Evolutionary conservation across 768 basidiomycete species (phyloP).

Genomic region (Tricholoma sp.): DNA sequence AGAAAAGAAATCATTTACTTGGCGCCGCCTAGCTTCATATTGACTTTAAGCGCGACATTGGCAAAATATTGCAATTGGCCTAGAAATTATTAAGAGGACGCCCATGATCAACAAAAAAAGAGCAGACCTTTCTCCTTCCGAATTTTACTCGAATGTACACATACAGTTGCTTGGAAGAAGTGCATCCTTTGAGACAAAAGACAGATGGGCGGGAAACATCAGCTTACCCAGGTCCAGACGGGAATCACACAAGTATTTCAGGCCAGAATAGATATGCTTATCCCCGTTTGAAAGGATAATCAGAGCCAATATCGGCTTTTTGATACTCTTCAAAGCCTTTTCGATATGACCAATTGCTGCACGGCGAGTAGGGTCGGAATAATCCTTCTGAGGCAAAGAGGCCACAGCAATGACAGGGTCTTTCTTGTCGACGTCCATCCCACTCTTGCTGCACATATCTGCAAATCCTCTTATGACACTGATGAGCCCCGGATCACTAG

Average conservation of each 20-base stretch:
- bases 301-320: constrained; percentile 53
- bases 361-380: constrained; percentile 49
- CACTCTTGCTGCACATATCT: constrained; percentile 56
- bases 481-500: constrained; percentile 49
- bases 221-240: constrained; percentile 49
- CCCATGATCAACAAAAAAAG: constrained; percentile 24
- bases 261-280: constrained; percentile 69
- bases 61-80: constrained; percentile 70
- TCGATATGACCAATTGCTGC: constrained; percentile 44
- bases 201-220: background rate
- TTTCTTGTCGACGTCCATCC: constrained; percentile 45
- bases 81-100: constrained; percentile 19
- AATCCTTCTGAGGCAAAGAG: constrained; percentile 45
- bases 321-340: constrained; percentile 31
- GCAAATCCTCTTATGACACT: constrained; percentile 47
- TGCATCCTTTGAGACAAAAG: background rate
- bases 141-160: constrained; percentile 69
- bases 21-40: constrained; percentile 76
- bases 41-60: constrained; percentile 78
- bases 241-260: constrained; percentile 70
- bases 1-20: constrained; percentile 43
- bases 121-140: constrained; percentile 52
- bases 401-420: constrained; percentile 36
- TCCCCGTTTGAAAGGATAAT: constrained; percentile 66
- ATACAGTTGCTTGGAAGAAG: constrained; percentile 50